Evolutionary conservation across 2,329 filamentous ascomycete species (phyloP), one percentile per base, ranked within the genome.

Genomic region (Drechslerella coelobrocha): DNA sequence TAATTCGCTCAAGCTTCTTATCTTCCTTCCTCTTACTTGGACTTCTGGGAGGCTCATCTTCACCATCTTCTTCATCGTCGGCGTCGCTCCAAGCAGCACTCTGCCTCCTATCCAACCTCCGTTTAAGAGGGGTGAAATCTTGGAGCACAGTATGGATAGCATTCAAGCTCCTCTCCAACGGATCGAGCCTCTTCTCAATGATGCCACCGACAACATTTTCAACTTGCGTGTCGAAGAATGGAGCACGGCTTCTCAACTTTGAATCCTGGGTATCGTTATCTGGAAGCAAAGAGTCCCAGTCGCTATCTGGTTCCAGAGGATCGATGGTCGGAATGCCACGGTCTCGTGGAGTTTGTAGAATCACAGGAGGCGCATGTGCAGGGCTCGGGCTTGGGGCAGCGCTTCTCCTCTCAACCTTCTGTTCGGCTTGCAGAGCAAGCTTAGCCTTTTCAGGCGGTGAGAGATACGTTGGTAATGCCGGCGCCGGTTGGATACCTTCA

Each of bases 211-310:
- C 89, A 73, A 97, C 81, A 54, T 91, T 87, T 77, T 96, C 92
- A 73, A 99, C 90, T 76, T 90, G 92, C 50, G 86, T 88, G 76
- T 97, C 92, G 76, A 97, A 97, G 83, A 96, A 97, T 50, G 86
- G 85, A 73, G 90, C 90, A 51, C 92, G 87, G 57, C 88, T 87
- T 73, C 90, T 86, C 19, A 97, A 82, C 79, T 96, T 96, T 54
- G 87, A 85, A 66, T 95, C 91, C 41, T 72, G 68, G 10, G 48
- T 54, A 76, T 95, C 90, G 31, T 89, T 88, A 17, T 91, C 90
- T 8, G 89, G 89, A 72, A 97, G 88, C 50, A 89, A 86, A 77
- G 89, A 89, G 76, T 96, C 92, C 94, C 94, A 99, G 78, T 97
- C 93, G 77, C 92, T 97, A 68, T 87, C 85, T 23, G 88, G 87